Conservation (phyloP, 805 yeast genomes). For the Teunomyces panamensis region DNA sequence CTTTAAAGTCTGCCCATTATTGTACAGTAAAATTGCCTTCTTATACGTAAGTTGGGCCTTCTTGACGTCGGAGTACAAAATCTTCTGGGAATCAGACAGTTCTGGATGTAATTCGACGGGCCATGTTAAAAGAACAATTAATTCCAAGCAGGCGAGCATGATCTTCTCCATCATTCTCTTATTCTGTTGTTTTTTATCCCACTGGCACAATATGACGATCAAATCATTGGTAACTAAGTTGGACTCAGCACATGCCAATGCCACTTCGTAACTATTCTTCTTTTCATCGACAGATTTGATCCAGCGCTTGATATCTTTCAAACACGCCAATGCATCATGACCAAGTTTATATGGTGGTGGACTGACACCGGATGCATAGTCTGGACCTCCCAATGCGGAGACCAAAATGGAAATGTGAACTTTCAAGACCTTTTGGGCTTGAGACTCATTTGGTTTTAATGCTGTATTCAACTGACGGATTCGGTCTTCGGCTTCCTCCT, state of each 20-base stretch:
- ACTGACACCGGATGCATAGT: conserved; percentile 47
- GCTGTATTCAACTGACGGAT: conserved; percentile 20
- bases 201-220: conserved; percentile 66
- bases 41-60: conserved; percentile 72
- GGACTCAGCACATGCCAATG: conserved; percentile 80
- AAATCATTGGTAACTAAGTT: conserved; percentile 73
- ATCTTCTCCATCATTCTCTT: conserved; percentile 50
- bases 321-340: conserved; percentile 81
- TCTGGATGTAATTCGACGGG: conserved; percentile 67
- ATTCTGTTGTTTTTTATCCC: conserved; percentile 49
- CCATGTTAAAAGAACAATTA: conserved; percentile 83
- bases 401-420: conserved; percentile 80
- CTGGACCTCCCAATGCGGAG: conserved; percentile 89
- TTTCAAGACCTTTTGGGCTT: conserved; percentile 43
- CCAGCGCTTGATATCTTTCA: conserved; percentile 88
- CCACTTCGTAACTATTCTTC: conserved; percentile 71
- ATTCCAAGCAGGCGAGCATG: conserved; percentile 70
- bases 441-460: conserved; percentile 31
- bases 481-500: conserved; percentile 20
- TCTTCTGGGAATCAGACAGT: conserved; percentile 56
- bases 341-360: conserved; percentile 73
- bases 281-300: conserved; percentile 77
- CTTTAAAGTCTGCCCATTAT: conserved; percentile 60
- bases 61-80: conserved; percentile 56
- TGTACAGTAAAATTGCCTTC: conserved; percentile 55